These are phyloP conservation scores for Hypoxylon cercidicola DNA, from an alignment of 495 filamentous ascomycete species.

Conservation along the genomic window DNA sequence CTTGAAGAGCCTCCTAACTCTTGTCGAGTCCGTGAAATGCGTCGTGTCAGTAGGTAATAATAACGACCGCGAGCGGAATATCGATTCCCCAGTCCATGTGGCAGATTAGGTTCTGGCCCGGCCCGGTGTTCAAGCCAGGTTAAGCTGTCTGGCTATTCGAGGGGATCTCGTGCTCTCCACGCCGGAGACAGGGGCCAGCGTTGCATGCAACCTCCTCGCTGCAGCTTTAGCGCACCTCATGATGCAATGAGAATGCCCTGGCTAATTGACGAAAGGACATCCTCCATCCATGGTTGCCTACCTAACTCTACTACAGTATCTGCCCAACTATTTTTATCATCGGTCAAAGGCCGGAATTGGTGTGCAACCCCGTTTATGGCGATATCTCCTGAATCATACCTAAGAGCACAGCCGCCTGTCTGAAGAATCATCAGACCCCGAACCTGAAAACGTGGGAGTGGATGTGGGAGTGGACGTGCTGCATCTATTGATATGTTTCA, in stretches of 20 bases:
- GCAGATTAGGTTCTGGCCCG: not conserved
- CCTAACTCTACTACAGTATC: conserved; percentile 7
- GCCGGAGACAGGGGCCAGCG: conserved; percentile 17
- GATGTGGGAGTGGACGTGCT: not conserved
- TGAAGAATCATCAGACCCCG: conserved; percentile 1
- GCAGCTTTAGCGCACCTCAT: conserved; percentile 28
- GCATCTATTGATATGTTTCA: conserved; percentile 11
- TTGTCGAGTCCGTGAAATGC: too few species aligned
- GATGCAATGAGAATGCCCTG: conserved; percentile 22
- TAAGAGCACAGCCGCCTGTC: conserved; percentile 15
- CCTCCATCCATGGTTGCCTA: not conserved
- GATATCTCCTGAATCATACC: conserved; percentile 16
- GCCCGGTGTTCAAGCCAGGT: not conserved
- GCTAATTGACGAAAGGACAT: conserved; percentile 17
- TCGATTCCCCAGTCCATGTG: not conserved
- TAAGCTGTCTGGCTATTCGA: not conserved
- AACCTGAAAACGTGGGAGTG: not conserved
- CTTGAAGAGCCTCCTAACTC: too few species aligned
- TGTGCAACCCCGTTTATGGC: conserved; percentile 16
- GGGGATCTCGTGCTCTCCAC: conserved; percentile 13
- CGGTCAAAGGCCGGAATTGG: conserved; percentile 30
- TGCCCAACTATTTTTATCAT: conserved; percentile 37
- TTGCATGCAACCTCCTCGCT: conserved; percentile 26
- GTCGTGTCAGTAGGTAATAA: too few species aligned
- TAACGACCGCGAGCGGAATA: too few species aligned